Percentiles rank a stretch among this genome's conserved stretches.
Conservation (phyloP, 176 grass and related monocot species). For the Microstegium vimineum region DNA sequence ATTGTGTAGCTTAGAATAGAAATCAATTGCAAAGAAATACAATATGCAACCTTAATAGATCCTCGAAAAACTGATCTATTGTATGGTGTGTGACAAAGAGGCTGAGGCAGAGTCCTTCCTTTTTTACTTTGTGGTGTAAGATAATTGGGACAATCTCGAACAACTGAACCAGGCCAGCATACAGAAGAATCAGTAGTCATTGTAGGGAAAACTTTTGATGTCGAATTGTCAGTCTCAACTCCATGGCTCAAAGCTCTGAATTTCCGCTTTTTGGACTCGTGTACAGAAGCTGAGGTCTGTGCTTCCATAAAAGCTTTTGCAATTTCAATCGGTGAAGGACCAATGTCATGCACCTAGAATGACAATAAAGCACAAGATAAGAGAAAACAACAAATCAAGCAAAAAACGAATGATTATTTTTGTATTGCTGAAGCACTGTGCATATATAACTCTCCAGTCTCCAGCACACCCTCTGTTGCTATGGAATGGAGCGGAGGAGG, state of each 20-base stretch:
- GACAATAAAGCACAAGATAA: conserved; percentile 17
- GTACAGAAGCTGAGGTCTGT: too few species aligned
- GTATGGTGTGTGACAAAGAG: conserved; percentile 29
- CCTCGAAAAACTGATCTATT: too few species aligned
- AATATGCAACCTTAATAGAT: too few species aligned
- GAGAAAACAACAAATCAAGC: neutral
- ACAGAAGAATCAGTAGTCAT: conserved; percentile 24
- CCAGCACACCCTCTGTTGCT: neutral
- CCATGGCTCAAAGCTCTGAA: conserved; percentile 39
- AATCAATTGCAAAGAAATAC: too few species aligned
- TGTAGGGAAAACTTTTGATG: conserved; percentile 21
- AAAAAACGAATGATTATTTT: neutral
- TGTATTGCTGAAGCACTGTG: neutral
- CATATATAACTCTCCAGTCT: neutral
- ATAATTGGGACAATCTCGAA: neutral
- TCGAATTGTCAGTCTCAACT: conserved; percentile 21
- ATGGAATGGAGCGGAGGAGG: neutral
- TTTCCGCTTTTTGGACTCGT: conserved; percentile 28
- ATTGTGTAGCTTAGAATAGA: neutral
- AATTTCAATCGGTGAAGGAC: conserved; percentile 61
- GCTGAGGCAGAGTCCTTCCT: conserved; percentile 14
- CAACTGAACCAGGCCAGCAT: conserved; percentile 44
- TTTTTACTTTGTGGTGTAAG: conserved; percentile 13
- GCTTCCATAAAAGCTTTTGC: conserved; percentile 63
- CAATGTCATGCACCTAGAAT: conserved; percentile 41